Evolutionary conservation across 2,329 filamentous ascomycete genomes (phyloP).

Genomic region (Fusarium cicatricum): DNA sequence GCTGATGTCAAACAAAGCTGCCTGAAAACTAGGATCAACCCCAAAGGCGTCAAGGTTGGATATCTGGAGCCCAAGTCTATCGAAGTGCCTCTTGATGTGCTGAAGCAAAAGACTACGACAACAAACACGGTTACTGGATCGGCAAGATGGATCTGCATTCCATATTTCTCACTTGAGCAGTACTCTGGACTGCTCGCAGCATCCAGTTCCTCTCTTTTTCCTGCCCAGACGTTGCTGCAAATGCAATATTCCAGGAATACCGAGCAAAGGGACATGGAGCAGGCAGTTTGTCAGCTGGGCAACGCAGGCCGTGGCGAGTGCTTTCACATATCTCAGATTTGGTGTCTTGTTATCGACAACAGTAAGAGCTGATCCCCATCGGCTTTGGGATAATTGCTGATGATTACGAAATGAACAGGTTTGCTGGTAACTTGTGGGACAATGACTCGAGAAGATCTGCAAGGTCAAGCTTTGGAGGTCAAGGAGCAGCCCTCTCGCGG

Average conservation of each 20-base stretch:
- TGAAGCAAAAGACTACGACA: constrained; percentile 27
- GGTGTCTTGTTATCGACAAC: constrained; percentile 56
- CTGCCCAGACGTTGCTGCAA: constrained; percentile 55
- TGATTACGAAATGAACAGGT: constrained; percentile 27
- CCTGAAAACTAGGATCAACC: constrained; percentile 49
- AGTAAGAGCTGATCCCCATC: constrained; percentile 42
- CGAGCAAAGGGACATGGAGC: constrained; percentile 54
- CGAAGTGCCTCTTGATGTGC: constrained; percentile 46
- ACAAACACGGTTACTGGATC: constrained; percentile 17
- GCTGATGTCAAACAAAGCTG: constrained; percentile 49
- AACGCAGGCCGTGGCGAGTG: constrained; percentile 49
- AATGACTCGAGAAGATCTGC: constrained; percentile 46
- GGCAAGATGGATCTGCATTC: constrained; percentile 55
- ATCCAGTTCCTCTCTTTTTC: constrained; percentile 48
- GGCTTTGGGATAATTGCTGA: not conserved
- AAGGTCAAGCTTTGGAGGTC: constrained; percentile 45
- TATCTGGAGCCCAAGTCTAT: constrained; percentile 53
- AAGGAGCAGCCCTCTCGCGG: constrained; percentile 42
- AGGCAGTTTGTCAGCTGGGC: constrained; percentile 54
- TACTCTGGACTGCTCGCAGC: constrained; percentile 51
- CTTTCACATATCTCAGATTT: constrained; percentile 59
- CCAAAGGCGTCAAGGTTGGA: constrained; percentile 50
- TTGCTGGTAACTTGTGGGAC: constrained; percentile 54
- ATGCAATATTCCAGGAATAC: constrained; percentile 51
- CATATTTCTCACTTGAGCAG: constrained; percentile 56